Base-by-base conservation (phyloP, 2,329 filamentous ascomycete species). In the Xylariaceae sp. region DNA sequence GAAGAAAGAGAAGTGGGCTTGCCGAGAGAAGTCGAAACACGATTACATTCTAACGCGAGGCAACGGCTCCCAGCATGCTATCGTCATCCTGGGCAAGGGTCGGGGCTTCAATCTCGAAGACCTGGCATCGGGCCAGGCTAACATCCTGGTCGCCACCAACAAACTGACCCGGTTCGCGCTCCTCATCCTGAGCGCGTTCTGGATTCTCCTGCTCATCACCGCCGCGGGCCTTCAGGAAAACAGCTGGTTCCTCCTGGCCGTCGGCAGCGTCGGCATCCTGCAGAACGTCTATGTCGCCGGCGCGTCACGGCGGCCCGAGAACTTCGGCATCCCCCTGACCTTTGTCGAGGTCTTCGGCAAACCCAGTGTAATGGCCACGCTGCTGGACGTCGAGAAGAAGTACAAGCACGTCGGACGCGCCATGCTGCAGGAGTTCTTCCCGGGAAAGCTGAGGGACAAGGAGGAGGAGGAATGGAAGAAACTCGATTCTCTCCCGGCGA, bases 1-100 rank as follows among this genome's bases (percentile, higher is more conserved):
- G 65, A n/a, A 21, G 2, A 42, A 41, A 29, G 62, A 66, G 54
- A 67, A 67, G 37, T 61, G 62, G 55, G 49, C 52, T 18, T 46
- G 47, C n/a, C 50, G 56, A 18, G n/a, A 23, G 7, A 10, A 48
- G 5, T 32, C 43, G 2, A 32, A 54, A 14, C 47, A 56, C 26
- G 50, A 41, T 4, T 52, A 50, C 14, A 45, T 52, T 1, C 20
- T 61, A 19, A 67, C 62, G 1, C 44, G 32, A 23, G 57, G 60
- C 1, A 63, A 66, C 37, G 64, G 62, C 10, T 48, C 40, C 10
- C 42, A 54, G 26, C 48, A 62, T 29, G 54, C 60, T 12, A 57
- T 66, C 21, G 52, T 66, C 0, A 48, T 64, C 18, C 10, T 45
- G 3, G 57, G 52, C 23, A 19, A 43, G 18, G 49, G 46, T 4